Evolutionary conservation across 176 grass and related monocot genomes (phyloP).

Genomic region (Chrysopogon serrulatus): DNA sequence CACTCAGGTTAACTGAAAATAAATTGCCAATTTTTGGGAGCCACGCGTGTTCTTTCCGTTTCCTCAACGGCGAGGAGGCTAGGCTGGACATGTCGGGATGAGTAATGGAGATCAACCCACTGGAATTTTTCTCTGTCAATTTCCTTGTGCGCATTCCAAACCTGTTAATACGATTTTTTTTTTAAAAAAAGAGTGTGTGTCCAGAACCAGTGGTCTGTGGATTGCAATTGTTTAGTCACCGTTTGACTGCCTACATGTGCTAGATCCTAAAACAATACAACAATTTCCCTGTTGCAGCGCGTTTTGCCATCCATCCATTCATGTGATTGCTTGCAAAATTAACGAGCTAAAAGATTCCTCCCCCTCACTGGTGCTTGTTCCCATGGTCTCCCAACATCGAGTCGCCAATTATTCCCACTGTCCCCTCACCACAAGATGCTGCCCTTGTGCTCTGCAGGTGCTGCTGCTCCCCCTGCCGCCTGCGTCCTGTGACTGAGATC

Average conservation of each 20-base stretch:
- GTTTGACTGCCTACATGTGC: conserved; percentile 55
- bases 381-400: conserved; percentile 84
- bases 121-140: not conserved
- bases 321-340: conserved; percentile 42
- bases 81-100: not conserved
- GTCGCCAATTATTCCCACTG: conserved; percentile 63
- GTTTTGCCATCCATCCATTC: conserved; percentile 39
- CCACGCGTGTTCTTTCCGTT: not conserved
- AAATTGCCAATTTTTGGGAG: not conserved
- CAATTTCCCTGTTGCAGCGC: not conserved
- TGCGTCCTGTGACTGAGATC: conserved; percentile 33
- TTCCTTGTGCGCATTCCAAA: conserved; percentile 22
- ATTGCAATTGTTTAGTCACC: conserved; percentile 39
- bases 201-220: conserved; percentile 10
- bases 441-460: conserved; percentile 64
- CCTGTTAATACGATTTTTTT: not conserved
- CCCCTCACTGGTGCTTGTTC: conserved; percentile 56
- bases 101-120: conserved; percentile 2
- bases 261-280: conserved; percentile 4
- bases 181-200: not conserved
- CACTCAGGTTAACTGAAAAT: not conserved
- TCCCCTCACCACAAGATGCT: conserved; percentile 69
- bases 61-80: not conserved
- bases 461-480: conserved; percentile 24
- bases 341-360: conserved; percentile 68